Percentiles rank a stretch among this genome's conserved stretches.
phyloP scores from a whole-genome alignment of 441 rosid genomes.

The Gossypium trilobum region DNA sequence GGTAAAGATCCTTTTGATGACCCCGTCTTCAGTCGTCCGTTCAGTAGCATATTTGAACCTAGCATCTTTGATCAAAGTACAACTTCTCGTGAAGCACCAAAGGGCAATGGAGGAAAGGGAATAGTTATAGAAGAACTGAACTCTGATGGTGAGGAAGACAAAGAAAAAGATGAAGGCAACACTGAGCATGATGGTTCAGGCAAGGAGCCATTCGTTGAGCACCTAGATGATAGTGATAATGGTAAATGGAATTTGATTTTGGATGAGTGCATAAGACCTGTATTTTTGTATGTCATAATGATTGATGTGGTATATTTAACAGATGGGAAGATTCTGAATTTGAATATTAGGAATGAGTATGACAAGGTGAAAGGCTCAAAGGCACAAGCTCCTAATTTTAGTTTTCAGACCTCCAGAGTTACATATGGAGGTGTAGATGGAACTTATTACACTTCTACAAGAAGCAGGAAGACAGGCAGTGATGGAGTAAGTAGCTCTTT shows the following conservation, averaged over 20 bases:
- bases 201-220: conserved; percentile 54
- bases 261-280: background rate
- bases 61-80: conserved; percentile 23
- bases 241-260: conserved; percentile 30
- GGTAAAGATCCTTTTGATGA: conserved; percentile 70
- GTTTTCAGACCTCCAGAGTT: conserved; percentile 44
- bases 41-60: conserved; percentile 32
- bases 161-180: conserved; percentile 12
- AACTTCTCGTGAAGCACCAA: conserved; percentile 16
- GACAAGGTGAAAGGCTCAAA: conserved; percentile 24
- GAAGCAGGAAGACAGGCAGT: conserved; percentile 45
- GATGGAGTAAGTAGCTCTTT: conserved; percentile 53
- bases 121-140: conserved; percentile 56
- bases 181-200: conserved; percentile 15
- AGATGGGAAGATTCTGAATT: conserved; percentile 31
- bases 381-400: conserved; percentile 26
- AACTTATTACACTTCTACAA: conserved; percentile 61
- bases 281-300: background rate
- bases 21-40: conserved; percentile 52
- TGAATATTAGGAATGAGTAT: conserved; percentile 24
- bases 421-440: conserved; percentile 77
- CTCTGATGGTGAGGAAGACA: conserved; percentile 42
- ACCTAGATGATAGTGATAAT: conserved; percentile 49
- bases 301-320: conserved; percentile 19
- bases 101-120: conserved; percentile 22